Evolutionary conservation across 2,329 filamentous ascomycete genomes (phyloP).

Genomic region (Thielaviopsis euricoi): DNA sequence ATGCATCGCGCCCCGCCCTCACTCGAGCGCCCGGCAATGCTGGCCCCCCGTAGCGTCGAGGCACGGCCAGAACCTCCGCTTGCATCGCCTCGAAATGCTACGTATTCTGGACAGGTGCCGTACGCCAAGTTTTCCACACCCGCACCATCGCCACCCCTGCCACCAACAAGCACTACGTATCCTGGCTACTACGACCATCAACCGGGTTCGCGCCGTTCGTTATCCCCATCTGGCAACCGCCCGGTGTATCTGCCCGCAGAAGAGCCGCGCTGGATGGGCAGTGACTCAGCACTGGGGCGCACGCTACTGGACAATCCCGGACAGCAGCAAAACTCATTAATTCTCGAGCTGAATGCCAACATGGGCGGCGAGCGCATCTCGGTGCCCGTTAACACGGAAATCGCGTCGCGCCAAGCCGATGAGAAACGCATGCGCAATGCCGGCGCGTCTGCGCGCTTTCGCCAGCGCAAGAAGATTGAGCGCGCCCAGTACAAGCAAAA

Average conservation of each 20-base stretch:
- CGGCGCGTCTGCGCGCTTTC: conserved; percentile 55
- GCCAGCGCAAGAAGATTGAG: conserved; percentile 63
- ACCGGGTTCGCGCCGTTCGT: neutral
- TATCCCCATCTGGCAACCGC: neutral
- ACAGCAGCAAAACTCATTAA: neutral
- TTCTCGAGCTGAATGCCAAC: neutral
- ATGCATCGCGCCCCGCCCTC: neutral
- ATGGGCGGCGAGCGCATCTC: neutral
- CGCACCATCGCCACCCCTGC: too few relatives aligned
- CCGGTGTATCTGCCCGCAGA: neutral
- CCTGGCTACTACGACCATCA: neutral
- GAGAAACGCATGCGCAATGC: conserved; percentile 78
- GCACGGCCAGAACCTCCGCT: neutral
- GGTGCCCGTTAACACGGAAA: conserved; percentile 9
- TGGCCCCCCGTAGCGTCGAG: neutral
- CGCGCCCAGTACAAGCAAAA: conserved; percentile 60
- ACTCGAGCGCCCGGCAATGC: neutral
- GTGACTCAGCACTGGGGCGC: neutral
- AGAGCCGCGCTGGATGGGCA: neutral
- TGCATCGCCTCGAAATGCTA: neutral
- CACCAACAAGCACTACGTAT: neutral
- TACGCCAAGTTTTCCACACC: neutral
- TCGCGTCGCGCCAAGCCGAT: conserved; percentile 62
- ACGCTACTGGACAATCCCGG: neutral
- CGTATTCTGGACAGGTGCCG: neutral